phyloP scores from a whole-genome alignment of 768 basidiomycete genomes.

The Boletales sp. region DNA sequence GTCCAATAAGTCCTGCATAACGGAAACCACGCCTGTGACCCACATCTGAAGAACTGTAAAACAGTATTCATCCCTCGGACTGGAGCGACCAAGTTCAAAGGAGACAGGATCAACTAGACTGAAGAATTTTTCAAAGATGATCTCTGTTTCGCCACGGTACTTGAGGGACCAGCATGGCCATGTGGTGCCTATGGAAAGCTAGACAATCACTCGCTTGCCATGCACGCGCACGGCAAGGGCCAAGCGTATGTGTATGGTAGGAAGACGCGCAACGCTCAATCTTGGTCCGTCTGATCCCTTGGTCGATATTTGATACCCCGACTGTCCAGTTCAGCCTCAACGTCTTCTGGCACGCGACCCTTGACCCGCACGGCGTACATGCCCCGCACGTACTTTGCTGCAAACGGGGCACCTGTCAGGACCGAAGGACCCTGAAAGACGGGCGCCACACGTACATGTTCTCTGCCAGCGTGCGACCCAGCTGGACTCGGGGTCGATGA shows the following conservation, averaged over 20 bases:
- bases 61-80: too few species aligned
- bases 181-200: too few species aligned
- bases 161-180: too few species aligned
- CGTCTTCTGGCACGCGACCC: slow-evolving; percentile 81
- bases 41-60: too few species aligned
- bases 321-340: slow-evolving; percentile 74
- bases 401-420: slow-evolving; percentile 4
- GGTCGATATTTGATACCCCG: slow-evolving; percentile 84
- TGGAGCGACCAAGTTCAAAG: too few species aligned
- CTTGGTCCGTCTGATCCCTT: slow-evolving; percentile 74
- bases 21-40: too few species aligned
- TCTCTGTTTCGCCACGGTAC: too few species aligned
- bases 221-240: too few species aligned
- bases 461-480: slow-evolving; percentile 98
- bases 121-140: too few species aligned
- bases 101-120: too few species aligned
- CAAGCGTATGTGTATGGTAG: neutral
- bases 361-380: slow-evolving; percentile 92
- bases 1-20: too few species aligned
- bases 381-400: slow-evolving; percentile 87
- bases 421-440: neutral
- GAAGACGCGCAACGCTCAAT: slow-evolving; percentile 35
- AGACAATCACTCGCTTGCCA: too few species aligned
- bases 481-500: slow-evolving; percentile 80
- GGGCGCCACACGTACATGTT: slow-evolving; percentile 56